Evolutionary conservation across 768 basidiomycete species (phyloP), one percentile per base, ranked within the genome.

Genomic region (Pleurotus salmoneostramineus): DNA sequence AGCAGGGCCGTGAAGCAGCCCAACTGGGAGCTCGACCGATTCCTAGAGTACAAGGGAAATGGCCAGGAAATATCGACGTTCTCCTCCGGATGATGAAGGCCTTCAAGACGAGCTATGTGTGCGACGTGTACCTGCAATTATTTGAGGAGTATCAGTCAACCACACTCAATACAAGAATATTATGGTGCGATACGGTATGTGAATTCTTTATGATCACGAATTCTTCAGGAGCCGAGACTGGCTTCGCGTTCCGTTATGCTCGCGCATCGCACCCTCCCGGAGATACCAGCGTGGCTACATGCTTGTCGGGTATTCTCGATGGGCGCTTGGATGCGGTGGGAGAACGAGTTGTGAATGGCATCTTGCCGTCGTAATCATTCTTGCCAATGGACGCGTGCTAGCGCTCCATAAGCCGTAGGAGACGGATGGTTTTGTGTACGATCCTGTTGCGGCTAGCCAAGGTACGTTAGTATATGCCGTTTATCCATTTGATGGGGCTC

Each of bases 61-160:
- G 86, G 85, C 88, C 87, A 3, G 89, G 89, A n/a, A 90, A 90
- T 66, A 71, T 90, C 63, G 89, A 91, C 63, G 68, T 90, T 49
- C 76, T 88, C 57, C 64, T 88, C 48, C 73, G 70, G 56, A 80
- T 86, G 74, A 75, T 80, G 62, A 72, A 72, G 17, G 80, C 81
- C 0, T 80, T 83, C 67, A 77, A 81, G 61, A 82, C 77, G 17
- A 78, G 78, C 63, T 90, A 90, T 66, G 72, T 84, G 11, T 77
- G 82, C 46, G 82, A 86, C 56, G 83, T 83, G 3, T 88, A 88
- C 60, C 74, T 81, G n/a, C 74, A 80, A 21, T 74, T 89, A 14
- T 88, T 89, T 59, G 76, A 87, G 62, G 84, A 89, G 67, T 87
- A 89, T 62, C 78, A 83, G 52, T 83, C 81, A 60, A 88, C 87